phyloP scores from a whole-genome alignment of 805 yeast species.

The Candida takata region DNA sequence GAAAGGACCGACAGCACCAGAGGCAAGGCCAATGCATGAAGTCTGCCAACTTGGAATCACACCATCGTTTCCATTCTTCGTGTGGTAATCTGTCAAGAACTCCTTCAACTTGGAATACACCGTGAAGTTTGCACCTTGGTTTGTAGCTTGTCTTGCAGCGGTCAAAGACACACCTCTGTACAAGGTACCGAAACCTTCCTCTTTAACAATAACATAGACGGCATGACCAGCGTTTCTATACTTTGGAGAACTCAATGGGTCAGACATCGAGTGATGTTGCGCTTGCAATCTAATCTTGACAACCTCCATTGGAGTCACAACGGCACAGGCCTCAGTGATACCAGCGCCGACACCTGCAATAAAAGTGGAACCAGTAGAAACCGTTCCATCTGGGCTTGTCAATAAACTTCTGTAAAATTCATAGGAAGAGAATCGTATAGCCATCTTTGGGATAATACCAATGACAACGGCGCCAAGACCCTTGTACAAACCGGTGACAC shows the following conservation, averaged over 20 bases:
- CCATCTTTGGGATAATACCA: constrained; percentile 98
- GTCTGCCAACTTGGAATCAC: constrained; percentile 91
- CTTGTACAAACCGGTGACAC: constrained; percentile 80
- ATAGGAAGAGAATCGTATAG: constrained; percentile 89
- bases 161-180: constrained; percentile 94
- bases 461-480: constrained; percentile 96
- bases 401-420: constrained; percentile 76
- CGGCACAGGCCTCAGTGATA: constrained; percentile 87
- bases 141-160: constrained; percentile 96
- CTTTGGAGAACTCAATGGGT: constrained; percentile 69
- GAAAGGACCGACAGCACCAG: constrained; percentile 97
- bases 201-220: constrained; percentile 70
- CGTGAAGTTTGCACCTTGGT: constrained; percentile 97
- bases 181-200: constrained; percentile 84
- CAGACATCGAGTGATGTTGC: constrained; percentile 84
- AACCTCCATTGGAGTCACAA: constrained; percentile 97
- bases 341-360: constrained; percentile 97
- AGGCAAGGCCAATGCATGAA: constrained; percentile 78
- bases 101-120: constrained; percentile 84
- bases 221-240: constrained; percentile 93
- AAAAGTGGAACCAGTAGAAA: constrained; percentile 71
- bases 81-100: constrained; percentile 54
- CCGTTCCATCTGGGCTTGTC: constrained; percentile 54
- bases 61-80: constrained; percentile 29
- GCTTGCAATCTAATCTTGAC: constrained; percentile 95